phyloP scores from a whole-genome alignment of 345 rosid species.

The Lepidium sativum region DNA sequence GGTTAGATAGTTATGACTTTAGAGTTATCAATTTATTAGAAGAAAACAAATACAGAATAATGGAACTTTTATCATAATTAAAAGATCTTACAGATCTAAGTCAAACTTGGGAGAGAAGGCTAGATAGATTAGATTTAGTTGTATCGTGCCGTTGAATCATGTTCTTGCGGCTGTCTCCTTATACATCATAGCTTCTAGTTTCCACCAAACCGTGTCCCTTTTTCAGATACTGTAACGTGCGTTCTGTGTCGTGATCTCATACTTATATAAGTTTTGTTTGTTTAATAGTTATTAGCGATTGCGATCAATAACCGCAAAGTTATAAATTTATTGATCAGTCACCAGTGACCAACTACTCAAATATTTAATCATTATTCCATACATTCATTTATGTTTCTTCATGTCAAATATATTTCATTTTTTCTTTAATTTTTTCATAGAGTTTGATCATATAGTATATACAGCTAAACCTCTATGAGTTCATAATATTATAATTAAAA shows the following conservation, averaged over 20 bases:
- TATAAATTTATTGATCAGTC: too few species aligned
- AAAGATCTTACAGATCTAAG: background rate
- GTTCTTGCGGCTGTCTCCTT: slow-evolving; percentile 14
- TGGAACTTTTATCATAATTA: background rate
- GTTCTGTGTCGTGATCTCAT: background rate
- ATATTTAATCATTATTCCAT: too few species aligned
- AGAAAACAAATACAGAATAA: background rate
- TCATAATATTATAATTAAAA: too few species aligned
- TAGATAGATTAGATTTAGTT: background rate
- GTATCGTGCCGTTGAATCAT: background rate
- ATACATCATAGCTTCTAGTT: slow-evolving; percentile 4
- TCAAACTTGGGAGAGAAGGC: background rate
- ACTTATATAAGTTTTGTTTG: too few species aligned
- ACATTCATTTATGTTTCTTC: background rate
- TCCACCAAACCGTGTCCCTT: slow-evolving; percentile 28
- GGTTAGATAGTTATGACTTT: background rate
- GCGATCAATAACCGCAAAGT: too few species aligned
- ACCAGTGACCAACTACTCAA: too few species aligned
- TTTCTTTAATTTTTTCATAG: background rate
- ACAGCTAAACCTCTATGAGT: too few species aligned
- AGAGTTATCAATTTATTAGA: background rate
- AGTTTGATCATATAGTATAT: too few species aligned
- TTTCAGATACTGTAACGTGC: slow-evolving; percentile 13
- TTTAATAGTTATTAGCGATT: too few species aligned
- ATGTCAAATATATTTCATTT: background rate